Evolutionary conservation across 1,139 yeast species (phyloP), one percentile per base, ranked within the genome.

Genomic region (Ogataea hybrid): DNA sequence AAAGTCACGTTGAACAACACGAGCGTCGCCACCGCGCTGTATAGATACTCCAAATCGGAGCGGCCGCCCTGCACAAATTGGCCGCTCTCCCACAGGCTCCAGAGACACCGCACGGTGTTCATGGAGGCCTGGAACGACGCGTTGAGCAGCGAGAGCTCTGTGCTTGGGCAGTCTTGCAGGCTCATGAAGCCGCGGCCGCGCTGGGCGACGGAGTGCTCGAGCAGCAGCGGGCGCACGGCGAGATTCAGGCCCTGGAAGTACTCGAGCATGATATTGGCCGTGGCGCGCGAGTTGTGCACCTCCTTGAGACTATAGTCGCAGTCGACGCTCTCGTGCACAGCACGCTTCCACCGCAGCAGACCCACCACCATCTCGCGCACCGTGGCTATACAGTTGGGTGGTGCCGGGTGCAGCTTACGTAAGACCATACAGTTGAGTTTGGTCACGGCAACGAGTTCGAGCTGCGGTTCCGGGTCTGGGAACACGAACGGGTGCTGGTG

Each of bases 51-150:
- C 52, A 92, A 67, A 57, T 85, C 95, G 83, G 84, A 81, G 70
- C 86, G 83, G 0, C 92, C 90, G 62, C 82, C 81, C 18, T 81
- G 62, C 0, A 90, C 87, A 25, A 83, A 80, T 80, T 79, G 77
- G 49, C 80, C 77, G 40, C 77, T 80, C 0, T 81, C 80, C 55
- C 78, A 63, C 35, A 84, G 64, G 1, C 80, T 76, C 84, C 88
- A 79, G 4, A 83, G 69, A 1, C 83, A 74, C 48, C 84, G 71
- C 34, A 85, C 77, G 0, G 89, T 79, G 54, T 84, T 84, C 42
- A 84, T 81, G 0, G 90, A 82, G 0, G 92, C 92, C 54, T 83
- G 89, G 60, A 84, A 77, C 0, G 92, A 82, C 2, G 89, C 83
- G 60, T 84, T 84, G 50, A 85, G 65, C 36, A 85, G 65, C 0